These are phyloP conservation scores for Aphanoascus verrucosus DNA, from an alignment of 2,329 filamentous ascomycete genomes.

Conservation along the genomic window DNA sequence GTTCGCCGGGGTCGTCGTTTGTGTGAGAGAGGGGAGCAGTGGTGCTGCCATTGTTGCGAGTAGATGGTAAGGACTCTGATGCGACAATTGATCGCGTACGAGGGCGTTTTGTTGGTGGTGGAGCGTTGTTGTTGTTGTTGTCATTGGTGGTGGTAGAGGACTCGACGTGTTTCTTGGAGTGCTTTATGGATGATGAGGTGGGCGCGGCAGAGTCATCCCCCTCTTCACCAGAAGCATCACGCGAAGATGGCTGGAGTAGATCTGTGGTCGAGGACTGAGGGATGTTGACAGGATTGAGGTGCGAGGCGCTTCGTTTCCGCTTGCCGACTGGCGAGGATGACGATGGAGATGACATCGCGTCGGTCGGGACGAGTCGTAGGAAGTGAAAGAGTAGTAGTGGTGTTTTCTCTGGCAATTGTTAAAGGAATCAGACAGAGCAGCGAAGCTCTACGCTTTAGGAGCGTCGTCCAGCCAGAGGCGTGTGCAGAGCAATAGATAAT, in stretches of 20 bases:
- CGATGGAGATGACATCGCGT: constrained; percentile 45
- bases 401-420: background rate
- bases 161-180: constrained; percentile 45
- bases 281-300: constrained; percentile 34
- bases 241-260: constrained; percentile 60
- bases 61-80: constrained; percentile 13
- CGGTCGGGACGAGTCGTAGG: background rate
- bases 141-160: constrained; percentile 29
- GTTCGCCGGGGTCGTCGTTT: constrained; percentile 53
- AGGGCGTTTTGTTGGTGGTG: constrained; percentile 62
- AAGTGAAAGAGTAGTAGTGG: background rate
- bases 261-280: constrained; percentile 46
- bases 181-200: constrained; percentile 40
- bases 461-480: too few relatives aligned
- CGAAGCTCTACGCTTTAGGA: too few relatives aligned
- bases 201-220: constrained; percentile 58
- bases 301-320: constrained; percentile 59
- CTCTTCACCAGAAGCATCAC: constrained; percentile 75
- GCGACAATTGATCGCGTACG: constrained; percentile 43
- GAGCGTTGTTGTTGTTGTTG: constrained; percentile 23
- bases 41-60: background rate
- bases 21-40: constrained; percentile 25
- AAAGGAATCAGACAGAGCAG: background rate
- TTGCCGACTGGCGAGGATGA: constrained; percentile 55
- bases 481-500: too few relatives aligned